Base-by-base conservation (phyloP, 352 stramenopile genomes). In the Pythium sukuiense region DNA sequence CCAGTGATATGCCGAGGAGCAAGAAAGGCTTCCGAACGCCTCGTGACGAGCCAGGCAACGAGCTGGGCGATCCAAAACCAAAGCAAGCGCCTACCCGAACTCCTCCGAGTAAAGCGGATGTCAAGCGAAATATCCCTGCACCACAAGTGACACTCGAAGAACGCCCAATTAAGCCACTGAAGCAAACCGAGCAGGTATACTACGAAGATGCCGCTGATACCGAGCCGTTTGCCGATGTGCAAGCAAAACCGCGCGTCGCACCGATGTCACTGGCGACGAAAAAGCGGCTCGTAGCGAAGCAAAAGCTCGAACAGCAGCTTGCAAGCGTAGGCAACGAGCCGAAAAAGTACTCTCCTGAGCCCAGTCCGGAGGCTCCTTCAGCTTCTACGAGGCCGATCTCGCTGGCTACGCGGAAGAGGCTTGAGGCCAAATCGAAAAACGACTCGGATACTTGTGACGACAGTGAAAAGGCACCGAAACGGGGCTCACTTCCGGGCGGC, bases 241-340 rank as follows among this genome's bases (percentile, higher is more conserved):
- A 35, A 13, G 67, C 58, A 18, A 58, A 58, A 24, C 64, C 60
- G 29, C n/a, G 32, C 20, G 30, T 41, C 14, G 20, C 50, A 12
- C 52, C 72, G 8, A 78, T 84, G 20, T 80, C 76, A 5, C 58
- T 83, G 0, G 74, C 80, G 1, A 87, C 80, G 1, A 72, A 83
- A 18, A 93, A 92, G 39, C 69, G 85, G 1, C 45, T 93, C 0
- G 82, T 91, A 59, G 77, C 83, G 1, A 92, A 90, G 52, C 67
- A 77, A 6, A 84, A 86, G 16, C 74, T 77, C 30, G 76, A 83
- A 18, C 45, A 57, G 6, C 18, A 63, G 9, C 16, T 30, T 12
- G 24, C 20, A 18, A 29, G 39, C 2, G 20, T 16, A 33, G 46
- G 45, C 32, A 55, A 59, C 24, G 35, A 58, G 32, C 26, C 16